Evolutionary conservation across 1,284 basidiomycete genomes (phyloP).

Genomic region (Limonomyces culmigenus): DNA sequence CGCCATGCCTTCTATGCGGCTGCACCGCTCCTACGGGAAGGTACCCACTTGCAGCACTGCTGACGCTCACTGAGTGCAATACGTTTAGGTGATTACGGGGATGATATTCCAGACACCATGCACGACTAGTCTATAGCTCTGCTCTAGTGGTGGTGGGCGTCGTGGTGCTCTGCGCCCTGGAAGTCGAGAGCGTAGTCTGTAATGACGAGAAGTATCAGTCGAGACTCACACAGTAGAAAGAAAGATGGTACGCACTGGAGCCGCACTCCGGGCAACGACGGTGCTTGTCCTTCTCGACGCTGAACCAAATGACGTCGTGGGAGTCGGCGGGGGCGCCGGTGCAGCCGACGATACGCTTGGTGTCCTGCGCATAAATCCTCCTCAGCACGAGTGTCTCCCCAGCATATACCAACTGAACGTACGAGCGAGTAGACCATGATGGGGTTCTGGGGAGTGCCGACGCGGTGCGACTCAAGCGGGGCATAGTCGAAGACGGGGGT

Average conservation of each 20-base stretch:
- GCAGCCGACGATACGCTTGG: conserved; percentile 76
- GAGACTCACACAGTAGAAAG: background rate
- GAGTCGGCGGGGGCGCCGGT: conserved; percentile 86
- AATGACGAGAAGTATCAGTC: conserved; percentile 3
- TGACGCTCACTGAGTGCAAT: too few species aligned
- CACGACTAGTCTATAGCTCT: too few species aligned
- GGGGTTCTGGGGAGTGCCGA: conserved; percentile 82
- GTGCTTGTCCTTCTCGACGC: conserved; percentile 44
- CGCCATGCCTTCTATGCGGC: too few species aligned
- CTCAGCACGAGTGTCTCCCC: conserved; percentile 1
- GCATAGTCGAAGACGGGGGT: conserved; percentile 83
- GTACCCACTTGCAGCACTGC: too few species aligned
- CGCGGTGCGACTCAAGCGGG: conserved; percentile 71
- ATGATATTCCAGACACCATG: too few species aligned
- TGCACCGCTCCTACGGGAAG: too few species aligned
- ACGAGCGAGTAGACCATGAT: conserved; percentile 71
- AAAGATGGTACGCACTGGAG: conserved; percentile 36
- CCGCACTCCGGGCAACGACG: conserved; percentile 85
- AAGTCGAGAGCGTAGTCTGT: conserved; percentile 46
- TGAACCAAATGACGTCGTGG: conserved; percentile 81
- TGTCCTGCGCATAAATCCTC: conserved; percentile 31
- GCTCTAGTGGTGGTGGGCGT: conserved; percentile 6
- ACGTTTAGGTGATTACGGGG: too few species aligned
- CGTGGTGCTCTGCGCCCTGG: conserved; percentile 30
- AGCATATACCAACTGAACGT: conserved; percentile 5